Base-by-base conservation (phyloP, 2,329 filamentous ascomycete genomes). In the Calonectria pteridis region DNA sequence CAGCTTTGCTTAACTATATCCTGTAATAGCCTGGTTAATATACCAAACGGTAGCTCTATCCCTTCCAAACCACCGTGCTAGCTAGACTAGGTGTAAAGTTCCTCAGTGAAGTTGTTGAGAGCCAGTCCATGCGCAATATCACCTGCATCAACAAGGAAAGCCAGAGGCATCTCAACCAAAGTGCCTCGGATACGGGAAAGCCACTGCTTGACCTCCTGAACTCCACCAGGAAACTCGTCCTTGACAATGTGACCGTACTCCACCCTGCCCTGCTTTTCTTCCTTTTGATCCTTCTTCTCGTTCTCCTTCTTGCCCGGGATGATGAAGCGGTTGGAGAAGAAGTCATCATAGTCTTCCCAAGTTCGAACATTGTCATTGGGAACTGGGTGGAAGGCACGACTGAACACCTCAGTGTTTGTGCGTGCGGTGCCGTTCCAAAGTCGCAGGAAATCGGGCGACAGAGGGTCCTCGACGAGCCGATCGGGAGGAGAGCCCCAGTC, bases 181-280 rank as follows among this genome's bases (percentile, higher is more conserved):
- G 90, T 94, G 2, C 94, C 94, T 73, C 91, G 89, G 49, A 96
- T 87, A 68, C 90, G 88, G 69, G 88, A 88, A 69, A 96, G 85
- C 85, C 92, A 89, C 65, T 93, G 91, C 86, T 95, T 95, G 73
- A 95, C 88, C 82, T 94, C 92, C n/a, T 86, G 86, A 55, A 93
- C 92, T 10, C 96, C 94, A 76, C 93, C 90, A 0, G 90, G 88
- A 83, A 98, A 94, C 81, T 96, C 92, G 66, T 94, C 93, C 80
- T 91, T 91, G 58, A 98, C 94, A 2, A 98, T 94, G 85, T 98
- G 96, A 0, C 96, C 96, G 85, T 95, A 96, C 81, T 93, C 91
- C 79, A 95, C 95, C 83, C 91, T 91, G 33, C 89, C 87, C 67
- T 87, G 86, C 73, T 86, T 85, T 20, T 85, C 83, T 58, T 87